These are phyloP conservation scores for Colletotrichum plurivorum DNA, from an alignment of 2,329 filamentous ascomycete species.

Conservation along the genomic window DNA sequence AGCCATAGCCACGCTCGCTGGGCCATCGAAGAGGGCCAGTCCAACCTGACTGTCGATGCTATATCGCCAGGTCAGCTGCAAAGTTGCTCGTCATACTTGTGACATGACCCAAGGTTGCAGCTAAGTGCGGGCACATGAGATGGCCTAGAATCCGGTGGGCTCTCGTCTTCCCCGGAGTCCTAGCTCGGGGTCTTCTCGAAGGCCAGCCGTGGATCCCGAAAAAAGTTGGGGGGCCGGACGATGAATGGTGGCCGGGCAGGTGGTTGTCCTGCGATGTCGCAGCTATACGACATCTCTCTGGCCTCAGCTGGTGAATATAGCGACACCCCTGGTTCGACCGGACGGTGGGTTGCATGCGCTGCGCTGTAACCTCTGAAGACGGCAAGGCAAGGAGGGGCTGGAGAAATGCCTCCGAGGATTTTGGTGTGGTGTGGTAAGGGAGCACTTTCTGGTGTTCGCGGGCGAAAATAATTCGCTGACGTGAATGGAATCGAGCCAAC, in stretches of 20 bases:
- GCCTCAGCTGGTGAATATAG: constrained; percentile 6
- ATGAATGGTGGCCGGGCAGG: background rate
- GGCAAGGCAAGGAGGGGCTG: constrained; percentile 9
- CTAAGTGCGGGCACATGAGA: constrained; percentile 1
- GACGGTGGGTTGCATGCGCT: background rate
- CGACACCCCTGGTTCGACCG: constrained; percentile 1
- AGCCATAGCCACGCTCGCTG: background rate
- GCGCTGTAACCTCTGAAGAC: constrained; percentile 22
- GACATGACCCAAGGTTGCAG: constrained; percentile 4
- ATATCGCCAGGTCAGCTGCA: background rate
- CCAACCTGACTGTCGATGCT: background rate
- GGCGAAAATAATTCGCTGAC: constrained; percentile 1
- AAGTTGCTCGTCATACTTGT: background rate
- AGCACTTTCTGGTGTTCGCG: too few species aligned
- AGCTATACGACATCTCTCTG: constrained; percentile 9
- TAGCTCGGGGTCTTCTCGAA: constrained; percentile 18
- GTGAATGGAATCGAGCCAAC: background rate
- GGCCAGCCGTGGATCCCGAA: constrained; percentile 22
- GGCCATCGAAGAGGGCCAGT: background rate
- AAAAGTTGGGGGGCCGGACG: constrained; percentile 1
- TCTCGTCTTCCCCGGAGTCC: constrained; percentile 7
- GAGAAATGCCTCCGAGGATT: constrained; percentile 22
- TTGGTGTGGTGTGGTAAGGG: constrained; percentile 4
- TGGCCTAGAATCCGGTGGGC: background rate
- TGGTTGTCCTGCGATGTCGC: constrained; percentile 17